These are phyloP conservation scores for Akanthomyces muscarius DNA, from an alignment of 2,329 filamentous ascomycete species.

Conservation along the genomic window DNA sequence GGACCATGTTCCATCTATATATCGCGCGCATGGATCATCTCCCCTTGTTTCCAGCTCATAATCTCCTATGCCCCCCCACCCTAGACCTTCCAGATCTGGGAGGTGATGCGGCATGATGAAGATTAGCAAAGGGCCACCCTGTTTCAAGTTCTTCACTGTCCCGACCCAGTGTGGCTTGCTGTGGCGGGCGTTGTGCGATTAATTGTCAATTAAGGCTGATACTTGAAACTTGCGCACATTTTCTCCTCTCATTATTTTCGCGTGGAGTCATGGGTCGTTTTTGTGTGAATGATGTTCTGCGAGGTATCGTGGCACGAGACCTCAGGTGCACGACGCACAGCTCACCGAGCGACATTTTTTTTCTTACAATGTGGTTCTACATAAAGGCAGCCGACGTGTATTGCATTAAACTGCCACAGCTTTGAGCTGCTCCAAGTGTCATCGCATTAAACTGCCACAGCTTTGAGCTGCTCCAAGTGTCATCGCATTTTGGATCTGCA, in stretches of 20 bases:
- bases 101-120: not conserved
- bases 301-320: too few species aligned
- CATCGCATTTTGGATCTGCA: not conserved
- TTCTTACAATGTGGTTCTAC: too few species aligned
- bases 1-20: not conserved
- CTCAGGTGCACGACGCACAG: too few species aligned
- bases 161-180: slow-evolving; percentile 9
- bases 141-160: not conserved
- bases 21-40: too few species aligned
- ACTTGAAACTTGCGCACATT: not conserved
- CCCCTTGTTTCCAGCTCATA: not conserved
- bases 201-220: not conserved
- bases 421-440: too few species aligned
- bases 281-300: not conserved
- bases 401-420: too few species aligned
- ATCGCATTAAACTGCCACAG: too few species aligned
- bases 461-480: too few species aligned
- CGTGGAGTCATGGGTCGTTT: too few species aligned
- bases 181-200: not conserved
- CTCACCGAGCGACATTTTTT: too few species aligned
- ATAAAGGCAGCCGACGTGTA: too few species aligned
- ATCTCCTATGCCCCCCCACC: not conserved
- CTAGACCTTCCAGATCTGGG: slow-evolving; percentile 1
- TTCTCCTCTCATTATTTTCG: not conserved
- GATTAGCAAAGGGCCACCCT: not conserved